Evolutionary conservation across 306 rosid genomes (phyloP).

Genomic region (Pyrus pyrifolia): DNA sequence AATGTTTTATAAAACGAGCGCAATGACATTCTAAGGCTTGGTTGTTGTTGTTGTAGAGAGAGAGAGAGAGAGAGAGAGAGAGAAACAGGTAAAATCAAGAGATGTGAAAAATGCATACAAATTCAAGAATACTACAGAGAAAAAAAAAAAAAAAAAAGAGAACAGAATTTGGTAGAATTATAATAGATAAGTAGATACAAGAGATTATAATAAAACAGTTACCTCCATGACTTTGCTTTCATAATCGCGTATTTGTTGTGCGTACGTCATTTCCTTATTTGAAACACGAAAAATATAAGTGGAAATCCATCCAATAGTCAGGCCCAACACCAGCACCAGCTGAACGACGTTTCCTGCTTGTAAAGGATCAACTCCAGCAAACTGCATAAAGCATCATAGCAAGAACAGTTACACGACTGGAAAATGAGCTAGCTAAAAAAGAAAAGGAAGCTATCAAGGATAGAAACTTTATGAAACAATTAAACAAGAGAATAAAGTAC

Average conservation of each 20-base stretch:
- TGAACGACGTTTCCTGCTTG: slow-evolving; percentile 98
- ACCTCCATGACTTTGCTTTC: slow-evolving; percentile 97
- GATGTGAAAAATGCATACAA: not conserved
- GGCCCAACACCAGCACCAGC: slow-evolving; percentile 85
- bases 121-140: not conserved
- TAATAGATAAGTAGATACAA: not conserved
- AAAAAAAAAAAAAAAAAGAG: too few species aligned
- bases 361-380: slow-evolving; percentile 75
- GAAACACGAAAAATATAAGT: slow-evolving; percentile 91
- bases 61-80: not conserved
- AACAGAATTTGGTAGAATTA: not conserved
- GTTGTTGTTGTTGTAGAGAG: not conserved
- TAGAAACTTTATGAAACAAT: not conserved
- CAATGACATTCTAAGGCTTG: too few species aligned
- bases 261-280: slow-evolving; percentile 97
- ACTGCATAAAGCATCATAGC: slow-evolving; percentile 35
- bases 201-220: not conserved
- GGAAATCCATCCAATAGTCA: slow-evolving; percentile 89
- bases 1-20: too few species aligned
- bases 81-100: not conserved
- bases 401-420: slow-evolving; percentile 13
- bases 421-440: not conserved
- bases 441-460: not conserved
- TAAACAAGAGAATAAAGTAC: slow-evolving; percentile 25
- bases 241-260: slow-evolving; percentile 86